A percentile compares a stretch with the other conserved stretches of the same genome.
phyloP scores from a whole-genome alignment of 2,329 filamentous ascomycete species.

The Paraconiothyrium brasiliense region DNA sequence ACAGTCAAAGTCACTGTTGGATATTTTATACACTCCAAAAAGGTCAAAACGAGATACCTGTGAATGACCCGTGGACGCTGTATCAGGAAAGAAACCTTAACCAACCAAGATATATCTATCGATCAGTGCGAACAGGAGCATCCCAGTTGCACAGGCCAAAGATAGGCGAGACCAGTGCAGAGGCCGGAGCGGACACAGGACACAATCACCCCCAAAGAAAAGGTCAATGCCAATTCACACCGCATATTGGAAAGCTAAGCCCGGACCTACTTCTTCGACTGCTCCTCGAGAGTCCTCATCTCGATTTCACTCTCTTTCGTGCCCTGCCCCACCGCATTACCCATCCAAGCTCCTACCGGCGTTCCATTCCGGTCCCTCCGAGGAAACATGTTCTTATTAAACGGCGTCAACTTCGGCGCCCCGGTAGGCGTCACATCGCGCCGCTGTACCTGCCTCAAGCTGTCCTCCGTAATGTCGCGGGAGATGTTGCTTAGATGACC shows the following conservation, averaged over 20 bases:
- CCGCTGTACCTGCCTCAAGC: conserved; percentile 18
- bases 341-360: conserved; percentile 23
- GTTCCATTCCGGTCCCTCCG: conserved; percentile 28
- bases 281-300: conserved; percentile 18
- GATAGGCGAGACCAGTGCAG: not conserved
- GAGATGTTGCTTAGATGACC: conserved; percentile 32
- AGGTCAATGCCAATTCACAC: not conserved
- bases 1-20: no score
- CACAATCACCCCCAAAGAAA: not conserved
- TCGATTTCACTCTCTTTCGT: conserved; percentile 14
- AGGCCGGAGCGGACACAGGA: not conserved
- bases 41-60: no score
- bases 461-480: conserved; percentile 31
- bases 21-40: no score
- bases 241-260: not conserved
- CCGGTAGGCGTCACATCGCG: conserved; percentile 12
- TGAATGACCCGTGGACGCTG: no score
- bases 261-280: conserved; percentile 5
- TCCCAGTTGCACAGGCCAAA: not conserved
- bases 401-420: conserved; percentile 28
- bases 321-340: conserved; percentile 1
- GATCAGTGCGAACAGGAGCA: no score
- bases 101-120: no score
- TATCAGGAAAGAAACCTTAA: no score
- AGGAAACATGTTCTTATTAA: conserved; percentile 44